Percentiles rank a stretch among this genome's conserved stretches.
Conservation (phyloP, 352 stramenopile genomes). For the Globisporangium nunn region DNA sequence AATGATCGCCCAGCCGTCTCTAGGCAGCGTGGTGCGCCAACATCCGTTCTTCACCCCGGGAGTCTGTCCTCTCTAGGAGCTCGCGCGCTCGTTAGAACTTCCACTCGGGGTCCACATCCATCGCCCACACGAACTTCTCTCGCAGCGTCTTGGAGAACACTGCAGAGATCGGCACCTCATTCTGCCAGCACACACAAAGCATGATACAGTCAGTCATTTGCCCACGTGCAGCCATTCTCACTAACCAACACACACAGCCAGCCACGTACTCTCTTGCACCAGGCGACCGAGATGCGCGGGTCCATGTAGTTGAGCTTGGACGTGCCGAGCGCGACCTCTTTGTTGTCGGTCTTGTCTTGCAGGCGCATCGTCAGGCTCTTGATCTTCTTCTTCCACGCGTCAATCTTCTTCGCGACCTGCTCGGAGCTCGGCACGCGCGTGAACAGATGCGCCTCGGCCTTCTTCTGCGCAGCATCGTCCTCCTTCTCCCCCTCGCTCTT, state of each 20-base stretch:
- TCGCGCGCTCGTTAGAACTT: slow-evolving; percentile 73
- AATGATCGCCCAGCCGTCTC: too few relatives aligned
- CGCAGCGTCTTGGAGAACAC: slow-evolving; percentile 98
- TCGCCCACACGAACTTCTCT: slow-evolving; percentile 99
- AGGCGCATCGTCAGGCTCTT: slow-evolving; percentile 86
- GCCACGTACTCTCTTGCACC: slow-evolving; percentile 96
- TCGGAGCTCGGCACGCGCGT: slow-evolving; percentile 86
- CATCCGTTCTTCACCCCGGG: not conserved
- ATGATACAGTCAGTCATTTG: not conserved
- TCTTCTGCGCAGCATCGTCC: slow-evolving; percentile 83
- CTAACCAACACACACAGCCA: slow-evolving; percentile 10
- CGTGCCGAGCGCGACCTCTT: slow-evolving; percentile 97
- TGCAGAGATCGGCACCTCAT: slow-evolving; percentile 95
- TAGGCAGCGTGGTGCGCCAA: too few relatives aligned
- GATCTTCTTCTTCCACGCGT: slow-evolving; percentile 94
- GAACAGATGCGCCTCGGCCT: slow-evolving; percentile 93
- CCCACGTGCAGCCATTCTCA: not conserved
- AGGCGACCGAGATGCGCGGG: slow-evolving; percentile 98
- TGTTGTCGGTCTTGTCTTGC: slow-evolving; percentile 99
- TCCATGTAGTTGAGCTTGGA: slow-evolving; percentile 99
- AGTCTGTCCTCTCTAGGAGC: not conserved
- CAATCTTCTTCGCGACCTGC: slow-evolving; percentile 93
- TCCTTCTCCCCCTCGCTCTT: slow-evolving; percentile 86
- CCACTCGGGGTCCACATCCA: slow-evolving; percentile 96
- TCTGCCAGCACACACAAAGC: slow-evolving; percentile 26